Base-by-base conservation (phyloP, 352 stramenopile species). In the Pythium angustatum region DNA sequence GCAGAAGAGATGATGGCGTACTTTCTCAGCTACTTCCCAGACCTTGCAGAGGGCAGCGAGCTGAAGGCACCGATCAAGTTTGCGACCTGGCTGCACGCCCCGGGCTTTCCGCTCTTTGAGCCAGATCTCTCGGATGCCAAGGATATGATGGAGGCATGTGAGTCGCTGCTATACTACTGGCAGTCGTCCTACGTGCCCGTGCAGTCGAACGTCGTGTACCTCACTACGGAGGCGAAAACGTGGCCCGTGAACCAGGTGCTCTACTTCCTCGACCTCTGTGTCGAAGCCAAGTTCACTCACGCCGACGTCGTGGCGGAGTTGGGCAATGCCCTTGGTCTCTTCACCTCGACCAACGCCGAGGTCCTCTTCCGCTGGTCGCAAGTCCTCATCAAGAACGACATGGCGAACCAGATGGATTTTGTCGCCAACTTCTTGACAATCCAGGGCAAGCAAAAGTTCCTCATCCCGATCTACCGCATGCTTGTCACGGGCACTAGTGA, bases 401-500 rank as follows among this genome's bases (percentile, higher is more conserved):
- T 90, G 45, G 34, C 76, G 27, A 64, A 52, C 43, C 81, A 80
- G 28, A 45, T 87, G 34, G 61, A 68, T 8, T 72, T 78, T 60
- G 81, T 93, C 17, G 64, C 53, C 28, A 62, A 61, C 34, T 93
- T 93, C 51, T 60, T 93, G 28, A 69, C 78, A 43, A 76, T 83
- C 55, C 83, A 93, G 57, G 81, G 83, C 58, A 93, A 93, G 58
- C 83, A 93, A 38, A 93, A 93, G 58, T 91, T 91, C 66, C 81
- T 89, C 64, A 79, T 93, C 24, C 83, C 83, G 52, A 63, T 90
- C 38, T 93, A 88, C 67, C 78, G 83, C 14, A 24, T 81, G 50
- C 73, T 93, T 21, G 77, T 79, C 3, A 58, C 68, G 28, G 90
- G 78, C 31, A 22, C 73, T 11, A 81, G 75, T 41, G 38, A 69